Evolutionary conservation across 805 yeast genomes (phyloP), one percentile per base, ranked within the genome.

Genomic region (Candida lessepsii): DNA sequence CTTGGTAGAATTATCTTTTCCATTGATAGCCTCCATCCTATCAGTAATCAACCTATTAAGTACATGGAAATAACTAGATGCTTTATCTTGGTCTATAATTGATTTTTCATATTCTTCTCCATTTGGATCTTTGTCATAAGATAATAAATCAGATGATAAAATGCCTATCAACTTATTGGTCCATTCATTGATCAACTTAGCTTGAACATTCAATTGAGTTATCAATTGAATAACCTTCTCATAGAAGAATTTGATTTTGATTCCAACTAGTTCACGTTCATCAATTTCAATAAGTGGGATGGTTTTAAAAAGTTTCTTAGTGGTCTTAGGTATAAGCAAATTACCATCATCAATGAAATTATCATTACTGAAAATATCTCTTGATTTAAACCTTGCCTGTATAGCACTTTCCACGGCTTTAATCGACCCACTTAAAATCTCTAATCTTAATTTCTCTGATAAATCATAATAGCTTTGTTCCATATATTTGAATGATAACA

Each of bases 101-200:
- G 95, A 81, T 4, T 73, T 75, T 9, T 78, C 81, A 58, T 90
- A 93, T 52, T 89, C 97, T 36, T 79, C 84, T 10, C 90, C 89
- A 38, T 81, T 79, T 2, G 81, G 79, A 26, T 62, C 65, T 23
- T 61, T 60, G 37, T 79, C 82, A 23, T 57, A 60, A 3, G 57
- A 50, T 28, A 77, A 61, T 5, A 85, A 66, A 0, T 79, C 79
- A n/a, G 65, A 66, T 25, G 64, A 53, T 35, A 86, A 60, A 10
- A 78, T 56, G 2, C 48, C 48, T 4, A 61, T 51, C 38, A 83
- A 56, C 11, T 70, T 64, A 0, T 53, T 52, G 42, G 78, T 54
- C 82, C 85, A 78, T 4, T 54, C 50, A 48, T 81, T 81, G 13
- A 83, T 61, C 3, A 69, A 50, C 4, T 53, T 52, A 0, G 81